Evolutionary conservation across 2,329 filamentous ascomycete genomes (phyloP).

Genomic region (Coniella lustricola): DNA sequence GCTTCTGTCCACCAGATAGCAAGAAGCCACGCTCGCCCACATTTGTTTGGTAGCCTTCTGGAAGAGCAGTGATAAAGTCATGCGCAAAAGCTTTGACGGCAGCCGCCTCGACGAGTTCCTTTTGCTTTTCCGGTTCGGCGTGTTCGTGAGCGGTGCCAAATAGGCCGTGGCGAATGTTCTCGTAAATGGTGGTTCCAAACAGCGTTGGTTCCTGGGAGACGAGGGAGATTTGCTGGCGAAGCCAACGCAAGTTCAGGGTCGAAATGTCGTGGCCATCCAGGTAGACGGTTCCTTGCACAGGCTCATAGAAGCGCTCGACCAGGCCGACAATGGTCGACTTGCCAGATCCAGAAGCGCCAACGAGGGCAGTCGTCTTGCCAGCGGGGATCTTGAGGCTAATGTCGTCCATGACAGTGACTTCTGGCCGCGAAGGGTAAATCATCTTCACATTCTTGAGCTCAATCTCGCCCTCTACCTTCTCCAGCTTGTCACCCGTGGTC

Average conservation of each 20-base stretch:
- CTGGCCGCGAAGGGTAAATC: slow-evolving; percentile 88
- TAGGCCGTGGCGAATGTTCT: slow-evolving; percentile 85
- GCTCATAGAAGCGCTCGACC: slow-evolving; percentile 90
- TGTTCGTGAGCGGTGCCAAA: slow-evolving; percentile 75
- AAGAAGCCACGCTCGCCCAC: slow-evolving; percentile 94
- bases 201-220: slow-evolving; percentile 91
- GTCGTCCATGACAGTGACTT: slow-evolving; percentile 80
- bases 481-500: slow-evolving; percentile 64
- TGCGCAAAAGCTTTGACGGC: slow-evolving; percentile 91
- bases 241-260: slow-evolving; percentile 78
- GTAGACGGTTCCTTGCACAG: slow-evolving; percentile 69
- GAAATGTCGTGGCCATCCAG: slow-evolving; percentile 79
- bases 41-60: slow-evolving; percentile 86
- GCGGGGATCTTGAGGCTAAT: slow-evolving; percentile 75
- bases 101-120: slow-evolving; percentile 67
- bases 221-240: slow-evolving; percentile 84
- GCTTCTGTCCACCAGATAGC: slow-evolving; percentile 91
- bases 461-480: slow-evolving; percentile 68
- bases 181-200: slow-evolving; percentile 81
- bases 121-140: slow-evolving; percentile 59
- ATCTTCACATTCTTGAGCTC: slow-evolving; percentile 79
- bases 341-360: slow-evolving; percentile 88
- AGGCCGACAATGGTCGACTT: slow-evolving; percentile 93
- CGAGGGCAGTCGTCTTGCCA: slow-evolving; percentile 86
- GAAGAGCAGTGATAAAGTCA: slow-evolving; percentile 75